A percentile compares a stretch with the other conserved stretches of the same genome.
These are phyloP conservation scores for Laguncularia racemosa DNA, from an alignment of 345 rosid genomes.

Conservation along the genomic window DNA sequence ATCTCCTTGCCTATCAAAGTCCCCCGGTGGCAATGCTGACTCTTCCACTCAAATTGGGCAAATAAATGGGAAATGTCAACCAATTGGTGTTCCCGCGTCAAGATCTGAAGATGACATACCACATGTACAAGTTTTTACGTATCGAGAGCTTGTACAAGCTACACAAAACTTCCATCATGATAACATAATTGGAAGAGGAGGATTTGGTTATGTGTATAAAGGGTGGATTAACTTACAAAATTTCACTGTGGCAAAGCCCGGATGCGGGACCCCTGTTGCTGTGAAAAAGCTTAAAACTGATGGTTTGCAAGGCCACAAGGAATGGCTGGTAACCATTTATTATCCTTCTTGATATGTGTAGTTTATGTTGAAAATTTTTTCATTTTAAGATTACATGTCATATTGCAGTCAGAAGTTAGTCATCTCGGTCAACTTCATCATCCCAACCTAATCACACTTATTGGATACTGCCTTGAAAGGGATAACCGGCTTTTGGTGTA, in stretches of 20 bases:
- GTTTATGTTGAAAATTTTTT: neutral
- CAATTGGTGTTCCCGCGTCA: constrained; percentile 19
- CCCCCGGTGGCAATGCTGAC: constrained; percentile 2
- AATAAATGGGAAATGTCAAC: constrained; percentile 11
- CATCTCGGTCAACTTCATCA: constrained; percentile 72
- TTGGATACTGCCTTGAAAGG: constrained; percentile 65
- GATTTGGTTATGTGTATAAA: constrained; percentile 77
- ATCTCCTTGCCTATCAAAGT: neutral
- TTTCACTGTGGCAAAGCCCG: constrained; percentile 28
- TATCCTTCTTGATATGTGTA: neutral
- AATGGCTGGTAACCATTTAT: constrained; percentile 63
- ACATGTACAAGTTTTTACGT: constrained; percentile 45
- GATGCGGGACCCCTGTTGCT: constrained; percentile 48
- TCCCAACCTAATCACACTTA: constrained; percentile 66
- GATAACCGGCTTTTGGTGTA: constrained; percentile 74
- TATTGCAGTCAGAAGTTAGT: constrained; percentile 57
- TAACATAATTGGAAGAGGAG: constrained; percentile 80
- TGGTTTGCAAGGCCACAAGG: constrained; percentile 81
- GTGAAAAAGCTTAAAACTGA: constrained; percentile 68
- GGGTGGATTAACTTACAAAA: constrained; percentile 61
- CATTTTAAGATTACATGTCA: constrained; percentile 6
- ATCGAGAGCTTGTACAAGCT: constrained; percentile 49
- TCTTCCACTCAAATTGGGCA: constrained; percentile 13
- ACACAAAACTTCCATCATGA: constrained; percentile 59
- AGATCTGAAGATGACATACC: constrained; percentile 41